Evolutionary conservation across 768 basidiomycete genomes (phyloP), one percentile per base, ranked within the genome.

Genomic region (Nidularia pulvinata): DNA sequence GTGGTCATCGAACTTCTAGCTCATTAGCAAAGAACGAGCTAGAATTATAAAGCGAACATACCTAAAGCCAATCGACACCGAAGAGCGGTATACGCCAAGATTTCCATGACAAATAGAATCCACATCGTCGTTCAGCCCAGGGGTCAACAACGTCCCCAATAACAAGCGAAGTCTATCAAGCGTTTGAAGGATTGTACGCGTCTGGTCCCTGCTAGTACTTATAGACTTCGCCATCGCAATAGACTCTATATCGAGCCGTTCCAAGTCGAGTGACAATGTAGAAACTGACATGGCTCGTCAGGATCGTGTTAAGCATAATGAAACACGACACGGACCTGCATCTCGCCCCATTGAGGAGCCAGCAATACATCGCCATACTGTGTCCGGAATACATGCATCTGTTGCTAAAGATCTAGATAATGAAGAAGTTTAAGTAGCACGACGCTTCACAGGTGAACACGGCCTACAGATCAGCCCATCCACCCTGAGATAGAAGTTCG

Each of bases 391-490:
- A 47, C 49, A 57, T 7, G 55, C 49, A 43, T 61, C 55, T 22
- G 55, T 53, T 37, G 58, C 50, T 25, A 69, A 49, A 30, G 59
- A 50, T 45, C 69, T 69, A 54, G 6, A 49, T 7, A 42, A 43
- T 3, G 14, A 49, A 25, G 13, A 14, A 25, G 30, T 47, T 11
- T 13, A 47, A 49, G 22, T 34, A 13, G 33, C 16, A 34, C 48
- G 34, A 32, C 25, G 10, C 11, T 30, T 25, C 19, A 16, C 7
- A 46, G 30, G 32, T 39, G 16, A 25, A 13, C 44, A 45, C 37
- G 5, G 58, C 78, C 44, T 60, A 95, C 96, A 89, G 62, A 50
- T 85, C 78, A 14, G 69, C 68, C 96, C 95, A 98, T 1, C 81
- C 82, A 0, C 88, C 86, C 62, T 89, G 80, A 1, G 64, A 66